Base-by-base conservation (phyloP, 345 rosid genomes). In the Ricinus communis region DNA sequence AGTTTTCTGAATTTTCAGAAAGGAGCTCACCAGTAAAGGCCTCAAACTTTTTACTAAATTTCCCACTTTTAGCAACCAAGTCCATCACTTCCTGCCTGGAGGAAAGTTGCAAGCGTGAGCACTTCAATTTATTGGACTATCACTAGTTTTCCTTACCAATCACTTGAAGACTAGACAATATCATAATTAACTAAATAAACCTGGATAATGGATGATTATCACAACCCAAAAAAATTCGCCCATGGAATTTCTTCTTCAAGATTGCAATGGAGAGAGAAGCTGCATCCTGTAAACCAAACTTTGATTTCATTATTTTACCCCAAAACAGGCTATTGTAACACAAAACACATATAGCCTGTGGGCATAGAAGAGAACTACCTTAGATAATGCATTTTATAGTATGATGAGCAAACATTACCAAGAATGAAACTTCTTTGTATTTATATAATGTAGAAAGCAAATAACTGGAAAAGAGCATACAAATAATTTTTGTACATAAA, bases 131-230 rank as follows among this genome's bases (percentile, higher is more conserved):
- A 27, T 5, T 9, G 21, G 52, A 68, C 7, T 24, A 14, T 45
- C 16, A 57, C 40, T 21, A 66, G 41, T n/a, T 66, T 68, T 13
- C 5, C 16, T 62, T n/a, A 61, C 16, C 30, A 57, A 38, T 52
- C 46, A 33, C 21, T 67, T 25, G 9, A 18, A 55, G n/a, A 28
- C 22, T 1, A 10, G 52, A 16, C 45, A 40, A 56, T 53, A 18
- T 60, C 24, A 27, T 8, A 49, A 40, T 25, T 61, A 28, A 8
- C 3, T n/a, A 4, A 60, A 41, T 36, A 10, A 67, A 95, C 99
- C 99, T 89, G 53, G 99, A 88, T 79, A 95, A 36, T 63, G 99
- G 99, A 81, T 90, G 91, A 76, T 95, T 90, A 78, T 95, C 99
- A 74, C 99, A 92, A 47, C 99, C 99, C 85, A 92, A 82, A 83